Conservation (phyloP, 208 protist genomes). For the Leishmania lainsoni region DNA sequence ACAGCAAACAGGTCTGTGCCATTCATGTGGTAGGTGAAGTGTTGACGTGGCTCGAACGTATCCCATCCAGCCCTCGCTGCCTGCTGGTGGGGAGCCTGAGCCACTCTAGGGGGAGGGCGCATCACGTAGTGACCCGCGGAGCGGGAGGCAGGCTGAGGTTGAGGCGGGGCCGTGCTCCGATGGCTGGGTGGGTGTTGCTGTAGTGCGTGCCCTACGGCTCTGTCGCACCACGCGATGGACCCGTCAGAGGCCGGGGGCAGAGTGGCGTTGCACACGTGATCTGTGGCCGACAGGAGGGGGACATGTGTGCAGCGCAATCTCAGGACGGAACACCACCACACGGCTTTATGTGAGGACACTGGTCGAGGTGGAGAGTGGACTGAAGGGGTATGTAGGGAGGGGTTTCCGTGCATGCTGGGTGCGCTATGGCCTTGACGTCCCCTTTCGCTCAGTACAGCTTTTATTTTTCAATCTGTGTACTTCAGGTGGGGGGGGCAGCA, state of each 20-base stretch:
- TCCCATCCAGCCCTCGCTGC: background rate
- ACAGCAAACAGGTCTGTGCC: background rate
- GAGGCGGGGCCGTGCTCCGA: too few species aligned
- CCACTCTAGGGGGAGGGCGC: background rate
- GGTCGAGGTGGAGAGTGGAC: background rate
- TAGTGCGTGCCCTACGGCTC: too few species aligned
- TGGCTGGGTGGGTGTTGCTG: too few species aligned
- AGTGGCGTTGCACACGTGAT: background rate
- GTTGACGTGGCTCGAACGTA: background rate
- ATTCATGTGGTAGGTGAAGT: background rate
- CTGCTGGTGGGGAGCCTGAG: background rate
- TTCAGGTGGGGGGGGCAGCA: too few species aligned
- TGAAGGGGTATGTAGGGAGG: background rate
- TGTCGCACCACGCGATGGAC: background rate
- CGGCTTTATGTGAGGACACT: background rate
- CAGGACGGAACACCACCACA: background rate
- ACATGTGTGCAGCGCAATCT: background rate
- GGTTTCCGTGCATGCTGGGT: background rate
- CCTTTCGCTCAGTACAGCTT: too few species aligned
- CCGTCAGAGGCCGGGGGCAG: too few species aligned
- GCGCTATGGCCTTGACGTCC: too few species aligned
- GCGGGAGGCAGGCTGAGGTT: too few species aligned
- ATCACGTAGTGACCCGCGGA: too few species aligned
- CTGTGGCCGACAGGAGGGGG: background rate
- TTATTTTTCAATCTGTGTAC: too few species aligned